Evolutionary conservation across 2,329 filamentous ascomycete genomes (phyloP).

Genomic region (Cladorrhinum sp.): DNA sequence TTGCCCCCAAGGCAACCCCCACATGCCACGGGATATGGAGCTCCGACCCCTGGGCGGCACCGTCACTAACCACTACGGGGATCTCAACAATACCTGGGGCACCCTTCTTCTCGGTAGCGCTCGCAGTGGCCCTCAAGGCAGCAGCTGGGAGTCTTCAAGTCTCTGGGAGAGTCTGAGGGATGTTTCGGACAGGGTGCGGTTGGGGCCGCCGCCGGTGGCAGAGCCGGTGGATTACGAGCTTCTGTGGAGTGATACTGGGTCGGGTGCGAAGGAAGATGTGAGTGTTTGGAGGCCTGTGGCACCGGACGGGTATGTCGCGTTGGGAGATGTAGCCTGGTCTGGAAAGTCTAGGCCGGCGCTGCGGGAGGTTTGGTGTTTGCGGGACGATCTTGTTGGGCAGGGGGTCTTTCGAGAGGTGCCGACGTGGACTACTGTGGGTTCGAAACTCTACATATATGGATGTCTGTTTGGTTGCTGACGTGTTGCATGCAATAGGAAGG

Average conservation of each 20-base stretch:
- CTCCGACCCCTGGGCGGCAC: slow-evolving; percentile 3
- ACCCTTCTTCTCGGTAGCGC: slow-evolving; percentile 1
- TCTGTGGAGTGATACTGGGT: not conserved
- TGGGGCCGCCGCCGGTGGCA: not conserved
- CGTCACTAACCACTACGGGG: not conserved
- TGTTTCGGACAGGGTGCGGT: too few relatives aligned
- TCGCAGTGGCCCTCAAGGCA: too few relatives aligned
- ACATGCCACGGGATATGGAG: too few relatives aligned
- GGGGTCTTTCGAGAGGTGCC: too few relatives aligned
- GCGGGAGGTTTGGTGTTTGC: slow-evolving; percentile 1
- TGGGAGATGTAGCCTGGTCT: not conserved
- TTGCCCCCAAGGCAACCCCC: not conserved
- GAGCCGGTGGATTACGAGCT: not conserved
- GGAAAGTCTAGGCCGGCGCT: not conserved
- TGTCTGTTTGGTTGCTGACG: too few relatives aligned
- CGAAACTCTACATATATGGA: too few relatives aligned
- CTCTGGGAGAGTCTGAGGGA: too few relatives aligned
- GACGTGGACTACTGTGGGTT: too few relatives aligned
- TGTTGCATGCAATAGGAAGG: too few relatives aligned
- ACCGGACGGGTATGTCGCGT: not conserved
- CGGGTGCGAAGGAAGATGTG: not conserved
- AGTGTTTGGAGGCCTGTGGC: slow-evolving; percentile 4
- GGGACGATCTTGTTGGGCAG: not conserved
- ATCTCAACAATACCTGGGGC: not conserved
- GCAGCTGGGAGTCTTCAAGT: too few relatives aligned